Evolutionary conservation across 768 basidiomycete genomes (phyloP).

Genomic region (Rhodotorula graminis): DNA sequence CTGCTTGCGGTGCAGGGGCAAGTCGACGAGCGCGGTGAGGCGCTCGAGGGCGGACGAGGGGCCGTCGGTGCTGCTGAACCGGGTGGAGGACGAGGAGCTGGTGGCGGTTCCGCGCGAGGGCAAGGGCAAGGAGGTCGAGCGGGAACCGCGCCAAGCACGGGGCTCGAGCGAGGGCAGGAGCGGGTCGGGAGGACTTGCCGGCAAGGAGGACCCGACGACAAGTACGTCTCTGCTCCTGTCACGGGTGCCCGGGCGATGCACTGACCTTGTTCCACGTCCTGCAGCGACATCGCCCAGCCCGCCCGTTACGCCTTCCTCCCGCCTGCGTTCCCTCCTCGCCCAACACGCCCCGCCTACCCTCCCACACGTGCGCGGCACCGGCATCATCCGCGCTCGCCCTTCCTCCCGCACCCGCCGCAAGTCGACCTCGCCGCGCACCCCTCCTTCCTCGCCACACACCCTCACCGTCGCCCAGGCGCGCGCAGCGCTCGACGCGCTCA

Average conservation of each 20-base stretch:
- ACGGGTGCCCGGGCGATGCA: rapidly evolving
- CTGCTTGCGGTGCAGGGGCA: slow-evolving; percentile 1
- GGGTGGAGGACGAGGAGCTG: neutral
- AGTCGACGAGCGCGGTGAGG: neutral
- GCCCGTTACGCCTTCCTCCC: neutral
- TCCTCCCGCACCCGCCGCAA: neutral
- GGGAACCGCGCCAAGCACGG: neutral
- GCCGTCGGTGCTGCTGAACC: no score
- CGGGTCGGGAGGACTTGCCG: neutral
- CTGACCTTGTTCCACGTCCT: neutral
- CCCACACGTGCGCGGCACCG: neutral
- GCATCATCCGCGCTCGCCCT: neutral
- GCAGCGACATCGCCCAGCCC: neutral
- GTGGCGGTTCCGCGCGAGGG: neutral
- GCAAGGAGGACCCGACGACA: neutral
- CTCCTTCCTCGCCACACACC: neutral
- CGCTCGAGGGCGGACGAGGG: neutral
- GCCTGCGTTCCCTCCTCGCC: neutral
- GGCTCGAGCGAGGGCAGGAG: neutral
- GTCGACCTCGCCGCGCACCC: neutral
- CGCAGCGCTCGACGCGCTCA: neutral
- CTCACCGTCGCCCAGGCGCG: neutral
- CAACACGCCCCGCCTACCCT: neutral
- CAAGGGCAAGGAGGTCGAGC: neutral
- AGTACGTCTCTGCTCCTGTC: neutral